These are phyloP conservation scores for Penicillium oxalicum DNA, from an alignment of 2,329 filamentous ascomycete genomes.

Conservation along the genomic window DNA sequence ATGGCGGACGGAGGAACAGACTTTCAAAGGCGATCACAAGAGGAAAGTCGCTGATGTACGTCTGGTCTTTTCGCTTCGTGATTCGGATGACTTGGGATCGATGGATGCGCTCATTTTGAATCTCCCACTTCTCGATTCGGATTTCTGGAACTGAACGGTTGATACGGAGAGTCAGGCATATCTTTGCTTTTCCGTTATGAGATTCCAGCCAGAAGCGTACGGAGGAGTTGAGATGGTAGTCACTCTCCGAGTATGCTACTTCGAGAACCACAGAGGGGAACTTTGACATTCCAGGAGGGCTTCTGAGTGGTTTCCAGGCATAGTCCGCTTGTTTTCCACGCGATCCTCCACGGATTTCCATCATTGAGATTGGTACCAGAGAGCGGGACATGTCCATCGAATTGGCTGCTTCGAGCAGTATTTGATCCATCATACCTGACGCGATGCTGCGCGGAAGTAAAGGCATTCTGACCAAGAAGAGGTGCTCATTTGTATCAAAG, in stretches of 20 bases:
- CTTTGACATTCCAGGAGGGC: neutral
- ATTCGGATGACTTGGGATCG: conserved; percentile 3
- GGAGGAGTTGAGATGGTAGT: conserved; percentile 5
- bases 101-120: neutral
- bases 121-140: conserved; percentile 2
- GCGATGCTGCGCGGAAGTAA: neutral
- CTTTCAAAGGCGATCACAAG: conserved; percentile 1
- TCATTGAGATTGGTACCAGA: neutral
- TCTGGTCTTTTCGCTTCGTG: conserved; percentile 3
- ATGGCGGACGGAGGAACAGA: neutral
- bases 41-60: conserved; percentile 1
- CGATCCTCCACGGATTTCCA: neutral
- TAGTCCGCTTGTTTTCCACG: conserved; percentile 3
- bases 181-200: conserved; percentile 1
- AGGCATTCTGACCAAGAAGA: conserved; percentile 3
- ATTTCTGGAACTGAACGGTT: neutral
- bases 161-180: conserved; percentile 4
- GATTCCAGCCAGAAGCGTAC: conserved; percentile 6
- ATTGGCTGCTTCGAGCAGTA: neutral
- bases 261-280: conserved; percentile 5
- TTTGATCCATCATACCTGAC: neutral
- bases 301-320: conserved; percentile 3
- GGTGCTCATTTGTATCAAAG: conserved; percentile 4
- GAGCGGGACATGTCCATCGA: conserved; percentile 1
- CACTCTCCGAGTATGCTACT: conserved; percentile 1